phyloP scores from a whole-genome alignment of 306 rosid species.

The Betula pendula region DNA sequence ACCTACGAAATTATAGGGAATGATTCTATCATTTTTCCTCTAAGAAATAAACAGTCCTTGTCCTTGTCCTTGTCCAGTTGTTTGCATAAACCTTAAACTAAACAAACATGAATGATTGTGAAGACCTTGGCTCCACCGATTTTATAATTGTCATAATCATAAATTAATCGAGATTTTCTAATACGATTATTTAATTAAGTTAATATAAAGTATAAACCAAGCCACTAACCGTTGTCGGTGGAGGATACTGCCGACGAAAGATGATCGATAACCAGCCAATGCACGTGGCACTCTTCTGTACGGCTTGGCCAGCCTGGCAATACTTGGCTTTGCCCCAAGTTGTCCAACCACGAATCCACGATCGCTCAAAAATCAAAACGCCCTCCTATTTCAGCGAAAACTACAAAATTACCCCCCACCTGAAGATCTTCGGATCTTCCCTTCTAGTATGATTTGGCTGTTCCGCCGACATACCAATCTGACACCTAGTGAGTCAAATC shows the following conservation, averaged over 20 bases:
- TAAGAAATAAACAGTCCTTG: no score
- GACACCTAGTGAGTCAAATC: neutral
- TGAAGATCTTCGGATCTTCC: neutral
- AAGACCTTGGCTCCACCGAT: no score
- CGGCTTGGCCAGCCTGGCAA: slow-evolving; percentile 22
- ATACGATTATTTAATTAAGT: no score
- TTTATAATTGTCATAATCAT: no score
- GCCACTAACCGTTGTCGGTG: slow-evolving; percentile 45
- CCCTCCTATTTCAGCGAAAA: slow-evolving; percentile 14
- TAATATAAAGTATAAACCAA: slow-evolving; percentile 11
- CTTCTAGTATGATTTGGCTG: no score
- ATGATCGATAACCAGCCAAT: slow-evolving; percentile 12
- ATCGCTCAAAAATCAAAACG: no score
- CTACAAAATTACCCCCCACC: slow-evolving; percentile 19
- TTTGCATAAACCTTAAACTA: no score
- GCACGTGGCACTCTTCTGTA: slow-evolving; percentile 31
- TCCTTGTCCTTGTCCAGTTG: no score
- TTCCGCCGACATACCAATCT: slow-evolving; percentile 9
- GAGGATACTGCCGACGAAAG: slow-evolving; percentile 24
- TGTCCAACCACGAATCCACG: no score
- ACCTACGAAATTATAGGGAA: no score
- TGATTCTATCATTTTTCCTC: no score
- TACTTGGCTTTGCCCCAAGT: neutral
- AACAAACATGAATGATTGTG: no score
- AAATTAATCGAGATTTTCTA: neutral